Base-by-base conservation (phyloP, 768 basidiomycete genomes). In the Termitomyces sp. region DNA sequence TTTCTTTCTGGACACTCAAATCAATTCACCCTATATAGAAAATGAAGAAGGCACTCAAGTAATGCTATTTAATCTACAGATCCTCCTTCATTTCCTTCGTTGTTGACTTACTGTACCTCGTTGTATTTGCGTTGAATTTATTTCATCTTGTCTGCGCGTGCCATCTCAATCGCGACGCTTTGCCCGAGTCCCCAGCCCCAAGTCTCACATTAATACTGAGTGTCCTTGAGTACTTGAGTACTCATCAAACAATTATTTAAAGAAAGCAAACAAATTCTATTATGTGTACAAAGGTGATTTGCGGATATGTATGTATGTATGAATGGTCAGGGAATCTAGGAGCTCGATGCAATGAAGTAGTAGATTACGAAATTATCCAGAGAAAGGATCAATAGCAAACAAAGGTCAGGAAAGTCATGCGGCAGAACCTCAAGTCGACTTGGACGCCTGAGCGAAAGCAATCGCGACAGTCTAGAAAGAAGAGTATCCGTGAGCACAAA, bases 41-140 rank as follows among this genome's bases (percentile, higher is more conserved):
- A 78, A 88, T 91, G 88, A 90, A 88, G 72, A 84, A 85, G 56
- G 86, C 87, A 2, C 66, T 91, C 73, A 90, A 90, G 72, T 89
- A 73, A 61, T 44, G n/a, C 16, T 35, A 18, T n/a, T 48, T 16
- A 23, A 7, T 50, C 29, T 38, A 29, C 32, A 33, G 52, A 23
- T 48, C 47, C 22, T n/a, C 23, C 22, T 16, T 20, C 13, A 16
- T 13, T n/a, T 12, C 35, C 4, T 5, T 18, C 10, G 3, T 22
- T 22, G n/a, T n/a, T n/a, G n/a, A n/a, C n/a, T n/a, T n/a, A n/a
- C 7, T 16, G 22, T 48, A 25, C 29, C 16, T n/a, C 29, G 22
- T 6, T 10, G 32, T 22, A 22, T 23, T 23, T 18, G 18, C 20
- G 12, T 25, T 46, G 20, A 46, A 47, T 33, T 23, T 35, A 20